Percentiles rank a stretch among this genome's conserved stretches.
Evolutionary conservation across 192 early-diverging fungal species (phyloP).

Genomic region (Coemansia asiatica): DNA sequence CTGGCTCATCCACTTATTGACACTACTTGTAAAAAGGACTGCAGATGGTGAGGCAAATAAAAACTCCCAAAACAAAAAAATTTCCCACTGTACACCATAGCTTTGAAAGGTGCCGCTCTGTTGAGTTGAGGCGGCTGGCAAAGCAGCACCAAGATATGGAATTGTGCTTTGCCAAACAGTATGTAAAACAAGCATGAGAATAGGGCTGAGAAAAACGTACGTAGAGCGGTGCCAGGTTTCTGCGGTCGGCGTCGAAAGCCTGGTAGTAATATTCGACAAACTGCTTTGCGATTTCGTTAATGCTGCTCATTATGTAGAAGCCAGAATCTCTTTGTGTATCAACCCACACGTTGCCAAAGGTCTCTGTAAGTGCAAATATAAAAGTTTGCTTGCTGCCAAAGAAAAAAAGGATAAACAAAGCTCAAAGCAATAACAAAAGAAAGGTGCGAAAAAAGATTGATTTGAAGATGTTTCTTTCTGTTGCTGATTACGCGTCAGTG

Average conservation of each 20-base stretch:
- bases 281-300: conserved; percentile 60
- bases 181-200: neutral
- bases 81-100: neutral
- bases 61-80: too few species aligned
- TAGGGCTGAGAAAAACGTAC: conserved; percentile 56
- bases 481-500: conserved; percentile 1
- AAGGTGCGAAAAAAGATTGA: too few species aligned
- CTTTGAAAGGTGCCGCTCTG: neutral
- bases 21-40: neutral
- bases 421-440: too few species aligned
- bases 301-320: conserved; percentile 4
- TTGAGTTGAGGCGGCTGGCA: neutral
- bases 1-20: neutral
- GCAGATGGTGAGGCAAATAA: too few species aligned
- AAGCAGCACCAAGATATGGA: neutral
- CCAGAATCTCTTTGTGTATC: neutral
- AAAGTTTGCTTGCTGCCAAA: too few species aligned
- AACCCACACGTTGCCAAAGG: too few species aligned
- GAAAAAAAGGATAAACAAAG: too few species aligned
- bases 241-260: conserved; percentile 76
- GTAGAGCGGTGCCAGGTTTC: conserved; percentile 69
- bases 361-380: too few species aligned
- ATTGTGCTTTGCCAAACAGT: neutral
- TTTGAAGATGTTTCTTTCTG: neutral
- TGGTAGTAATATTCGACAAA: conserved; percentile 88